These are phyloP conservation scores for Dimocarpus longan DNA, from an alignment of 345 rosid genomes.

Conservation along the genomic window DNA sequence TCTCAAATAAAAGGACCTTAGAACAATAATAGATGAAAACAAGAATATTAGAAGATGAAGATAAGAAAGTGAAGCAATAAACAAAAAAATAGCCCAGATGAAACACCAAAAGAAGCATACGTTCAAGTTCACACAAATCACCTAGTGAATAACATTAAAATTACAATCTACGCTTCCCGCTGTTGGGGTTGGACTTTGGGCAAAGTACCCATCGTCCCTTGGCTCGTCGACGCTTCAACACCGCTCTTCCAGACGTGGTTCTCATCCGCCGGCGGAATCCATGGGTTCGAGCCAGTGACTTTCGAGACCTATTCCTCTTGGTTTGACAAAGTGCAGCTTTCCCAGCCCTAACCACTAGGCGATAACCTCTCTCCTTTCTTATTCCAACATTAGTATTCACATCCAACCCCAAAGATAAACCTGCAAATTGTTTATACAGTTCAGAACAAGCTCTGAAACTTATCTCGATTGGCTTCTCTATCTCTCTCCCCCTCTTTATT, in stretches of 20 bases:
- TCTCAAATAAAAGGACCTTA: too few species aligned
- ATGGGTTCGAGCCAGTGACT: slow-evolving; percentile 92
- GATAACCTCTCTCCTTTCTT: slow-evolving; percentile 42
- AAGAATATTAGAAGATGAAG: background rate
- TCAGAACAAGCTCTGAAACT: slow-evolving; percentile 5
- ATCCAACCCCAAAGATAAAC: slow-evolving; percentile 63
- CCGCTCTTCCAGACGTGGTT: slow-evolving; percentile 86
- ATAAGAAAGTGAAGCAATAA: slow-evolving; percentile 11
- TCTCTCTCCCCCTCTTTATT: background rate
- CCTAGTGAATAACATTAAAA: slow-evolving; percentile 11
- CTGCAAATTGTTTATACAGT: slow-evolving; percentile 40
- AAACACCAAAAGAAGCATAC: slow-evolving; percentile 8
- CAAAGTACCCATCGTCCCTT: slow-evolving; percentile 92
- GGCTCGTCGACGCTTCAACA: slow-evolving; percentile 84
- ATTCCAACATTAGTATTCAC: slow-evolving; percentile 40
- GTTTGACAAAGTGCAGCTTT: slow-evolving; percentile 84
- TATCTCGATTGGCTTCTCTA: background rate
- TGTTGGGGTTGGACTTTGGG: slow-evolving; percentile 80
- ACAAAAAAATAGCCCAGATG: slow-evolving; percentile 12
- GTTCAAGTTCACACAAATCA: slow-evolving; percentile 14
- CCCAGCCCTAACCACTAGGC: slow-evolving; percentile 90
- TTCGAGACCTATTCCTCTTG: slow-evolving; percentile 87
- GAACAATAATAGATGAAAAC: background rate
- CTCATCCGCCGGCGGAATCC: slow-evolving; percentile 90
- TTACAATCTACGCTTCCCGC: slow-evolving; percentile 54